Evolutionary conservation across 1,284 basidiomycete species (phyloP).

Genomic region (Somion occarium): DNA sequence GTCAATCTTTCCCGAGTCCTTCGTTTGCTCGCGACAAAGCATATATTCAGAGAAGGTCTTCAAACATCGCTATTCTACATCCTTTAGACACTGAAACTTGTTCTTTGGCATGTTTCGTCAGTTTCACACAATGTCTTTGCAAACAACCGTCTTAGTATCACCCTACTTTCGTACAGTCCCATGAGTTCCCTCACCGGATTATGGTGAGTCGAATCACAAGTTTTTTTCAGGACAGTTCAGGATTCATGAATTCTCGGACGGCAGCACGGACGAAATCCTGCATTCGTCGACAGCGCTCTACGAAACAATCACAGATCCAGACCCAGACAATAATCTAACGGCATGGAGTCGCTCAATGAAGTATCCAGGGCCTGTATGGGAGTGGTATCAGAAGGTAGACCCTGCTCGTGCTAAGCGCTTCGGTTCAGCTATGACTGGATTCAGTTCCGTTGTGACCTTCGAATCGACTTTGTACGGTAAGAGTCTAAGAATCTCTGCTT

Average conservation of each 20-base stretch:
- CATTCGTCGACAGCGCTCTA: neutral
- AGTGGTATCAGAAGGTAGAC: slow-evolving; percentile 10
- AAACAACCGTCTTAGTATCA: slow-evolving; percentile 21
- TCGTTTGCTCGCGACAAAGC: slow-evolving; percentile 31
- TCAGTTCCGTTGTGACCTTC: slow-evolving; percentile 13
- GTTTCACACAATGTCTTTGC: slow-evolving; percentile 19
- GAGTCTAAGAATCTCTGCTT: neutral
- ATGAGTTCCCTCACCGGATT: neutral
- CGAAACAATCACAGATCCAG: neutral
- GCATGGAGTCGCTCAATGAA: neutral
- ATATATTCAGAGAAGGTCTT: slow-evolving; percentile 34
- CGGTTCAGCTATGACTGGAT: slow-evolving; percentile 25
- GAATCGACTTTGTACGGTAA: neutral
- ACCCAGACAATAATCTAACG: neutral
- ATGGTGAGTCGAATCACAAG: slow-evolving; percentile 12
- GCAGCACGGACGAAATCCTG: slow-evolving; percentile 13
- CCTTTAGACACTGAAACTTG: no score
- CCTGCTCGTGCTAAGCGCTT: slow-evolving; percentile 21
- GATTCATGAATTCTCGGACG: neutral
- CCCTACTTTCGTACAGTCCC: slow-evolving; percentile 14
- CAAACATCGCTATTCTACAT: neutral
- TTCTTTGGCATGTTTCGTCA: no score
- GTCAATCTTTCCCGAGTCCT: slow-evolving; percentile 31
- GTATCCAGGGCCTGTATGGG: neutral
- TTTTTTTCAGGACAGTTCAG: slow-evolving; percentile 2